Percentiles rank a stretch among this genome's conserved stretches.
Evolutionary conservation across 2,329 filamentous ascomycete genomes (phyloP).

Genomic region (Lithohypha guttulata): DNA sequence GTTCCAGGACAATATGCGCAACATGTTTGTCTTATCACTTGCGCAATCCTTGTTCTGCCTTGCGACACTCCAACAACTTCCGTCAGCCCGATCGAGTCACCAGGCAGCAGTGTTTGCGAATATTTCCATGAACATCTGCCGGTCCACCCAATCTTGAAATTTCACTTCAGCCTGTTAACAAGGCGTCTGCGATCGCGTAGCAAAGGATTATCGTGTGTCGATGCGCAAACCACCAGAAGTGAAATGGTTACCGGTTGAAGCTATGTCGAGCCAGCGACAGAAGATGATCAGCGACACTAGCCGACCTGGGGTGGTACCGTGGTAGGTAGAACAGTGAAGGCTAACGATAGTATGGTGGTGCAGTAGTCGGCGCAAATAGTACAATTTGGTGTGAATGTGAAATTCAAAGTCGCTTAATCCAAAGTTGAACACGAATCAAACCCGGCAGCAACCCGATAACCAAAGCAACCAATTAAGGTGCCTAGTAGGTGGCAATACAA

Average conservation of each 20-base stretch:
- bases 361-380: too few species aligned
- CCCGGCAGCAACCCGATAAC: conserved; percentile 10
- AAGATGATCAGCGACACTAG: conserved; percentile 14
- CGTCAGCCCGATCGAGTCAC: conserved; percentile 9
- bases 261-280: conserved; percentile 5
- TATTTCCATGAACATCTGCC: conserved; percentile 1
- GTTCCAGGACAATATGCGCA: conserved; percentile 38
- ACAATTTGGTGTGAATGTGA: conserved; percentile 5
- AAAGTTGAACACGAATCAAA: conserved; percentile 11
- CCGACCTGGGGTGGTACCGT: not conserved
- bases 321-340: not conserved
- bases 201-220: not conserved
- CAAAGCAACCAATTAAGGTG: conserved; percentile 11
- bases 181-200: not conserved
- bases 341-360: conserved; percentile 16
- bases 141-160: conserved; percentile 1
- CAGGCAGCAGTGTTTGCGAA: conserved; percentile 8
- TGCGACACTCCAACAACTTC: not conserved
- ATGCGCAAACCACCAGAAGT: not conserved
- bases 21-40: conserved; percentile 27
- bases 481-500: conserved; percentile 8
- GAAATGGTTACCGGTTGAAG: not conserved
- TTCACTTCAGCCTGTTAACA: not conserved
- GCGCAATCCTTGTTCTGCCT: not conserved
- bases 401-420: conserved; percentile 11